These are phyloP conservation scores for Pseudoperonospora humuli DNA, from an alignment of 352 stramenopile species.

Conservation along the genomic window DNA sequence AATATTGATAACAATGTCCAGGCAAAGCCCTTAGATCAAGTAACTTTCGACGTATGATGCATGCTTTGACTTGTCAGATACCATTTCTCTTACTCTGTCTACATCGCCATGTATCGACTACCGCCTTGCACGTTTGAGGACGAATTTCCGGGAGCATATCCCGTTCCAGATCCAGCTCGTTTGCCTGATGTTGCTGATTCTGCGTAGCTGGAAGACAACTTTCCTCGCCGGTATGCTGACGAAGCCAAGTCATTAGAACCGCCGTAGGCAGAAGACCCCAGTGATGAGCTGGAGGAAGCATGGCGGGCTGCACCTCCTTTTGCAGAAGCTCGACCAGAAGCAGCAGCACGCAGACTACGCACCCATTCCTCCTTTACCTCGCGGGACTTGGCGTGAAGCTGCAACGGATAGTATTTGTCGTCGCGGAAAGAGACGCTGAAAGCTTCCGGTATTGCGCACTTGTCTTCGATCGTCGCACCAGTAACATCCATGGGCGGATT, in stretches of 20 bases:
- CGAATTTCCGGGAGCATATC: constrained; percentile 16
- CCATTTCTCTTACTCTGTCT: no score
- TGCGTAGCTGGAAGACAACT: constrained; percentile 13
- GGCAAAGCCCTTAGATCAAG: no score
- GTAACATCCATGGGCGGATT: constrained; percentile 79
- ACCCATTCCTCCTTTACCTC: constrained; percentile 79
- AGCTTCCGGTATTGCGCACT: constrained; percentile 66
- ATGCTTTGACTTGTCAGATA: no score
- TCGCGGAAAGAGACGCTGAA: constrained; percentile 78
- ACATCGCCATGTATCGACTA: constrained; percentile 42
- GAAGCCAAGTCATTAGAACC: constrained; percentile 11
- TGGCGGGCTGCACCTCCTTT: constrained; percentile 13
- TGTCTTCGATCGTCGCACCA: constrained; percentile 66
- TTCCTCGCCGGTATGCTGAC: constrained; percentile 8
- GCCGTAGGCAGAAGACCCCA: constrained; percentile 14
- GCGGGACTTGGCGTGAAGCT: constrained; percentile 74
- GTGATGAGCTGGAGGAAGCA: constrained; percentile 24
- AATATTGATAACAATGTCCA: no score
- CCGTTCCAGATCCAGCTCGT: constrained; percentile 5
- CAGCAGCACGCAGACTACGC: constrained; percentile 54
- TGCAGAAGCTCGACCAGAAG: constrained; percentile 16
- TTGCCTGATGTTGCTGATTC: constrained; percentile 15
- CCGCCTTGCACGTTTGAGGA: constrained; percentile 23
- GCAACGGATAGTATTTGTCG: constrained; percentile 72
- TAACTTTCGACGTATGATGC: no score